Evolutionary conservation across 2,329 filamentous ascomycete genomes (phyloP), one percentile per base, ranked within the genome.

Genomic region (Pseudofabraea citricarpa): DNA sequence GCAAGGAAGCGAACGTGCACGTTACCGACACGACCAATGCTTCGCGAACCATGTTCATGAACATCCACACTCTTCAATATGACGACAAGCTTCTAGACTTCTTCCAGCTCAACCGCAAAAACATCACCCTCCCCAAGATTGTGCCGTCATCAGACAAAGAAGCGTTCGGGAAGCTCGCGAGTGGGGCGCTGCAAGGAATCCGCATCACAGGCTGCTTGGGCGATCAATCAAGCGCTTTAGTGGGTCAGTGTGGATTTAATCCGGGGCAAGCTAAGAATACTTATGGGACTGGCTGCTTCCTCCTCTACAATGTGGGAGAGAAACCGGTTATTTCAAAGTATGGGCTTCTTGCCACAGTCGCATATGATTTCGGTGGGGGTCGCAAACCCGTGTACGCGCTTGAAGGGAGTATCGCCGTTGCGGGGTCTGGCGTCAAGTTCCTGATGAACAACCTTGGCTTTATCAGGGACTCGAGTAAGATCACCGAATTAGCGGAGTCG

Each of bases 1-100:
- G 83, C 15, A 73, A 70, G 29, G 74, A 76, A 46, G 77, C 73
- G 43, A 77, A 83, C 44, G 63, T 87, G 41, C 79, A 84, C 59
- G 85, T 91, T 46, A 89, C 87, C 2, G 87, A 93, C 57, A 77
- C 83, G 5, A 85, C 85, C 45, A 93, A 93, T 61, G 87, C 87
- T n/a, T 88, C 84, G 3, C 73, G 87, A 52, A 91, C 87, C 33
- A 90, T 90, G 87, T 90, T 93, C 65, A 87, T 90, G 81, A 87
- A 90, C 63, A 73, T 91, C 23, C 74, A 86, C 56, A 87, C 78
- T 1, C 71, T 13, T 35, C 65, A 88, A 55, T 93, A 91, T 62
- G 85, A 88, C 56, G 76, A 85, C 37, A 74, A 76, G 40, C 74
- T 90, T 38, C 69, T 90, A 22, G 73, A 84, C 36, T 91, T 89